Evolutionary conservation across 2,329 filamentous ascomycete genomes (phyloP).

Genomic region (Trichoderma sp.): DNA sequence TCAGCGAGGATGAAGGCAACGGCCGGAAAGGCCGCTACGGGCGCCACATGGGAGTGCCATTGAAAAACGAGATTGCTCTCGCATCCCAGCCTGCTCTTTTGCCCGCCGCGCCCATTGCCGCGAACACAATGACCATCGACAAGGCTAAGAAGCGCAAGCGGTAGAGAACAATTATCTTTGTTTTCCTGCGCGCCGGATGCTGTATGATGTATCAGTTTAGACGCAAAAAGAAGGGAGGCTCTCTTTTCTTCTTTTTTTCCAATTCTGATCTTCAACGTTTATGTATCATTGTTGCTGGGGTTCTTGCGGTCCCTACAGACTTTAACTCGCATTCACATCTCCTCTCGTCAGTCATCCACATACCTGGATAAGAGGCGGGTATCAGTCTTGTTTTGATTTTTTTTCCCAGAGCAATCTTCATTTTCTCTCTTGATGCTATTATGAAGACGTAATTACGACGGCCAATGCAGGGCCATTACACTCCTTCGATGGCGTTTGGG

Average conservation of each 20-base stretch:
- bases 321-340: neutral
- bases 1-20: slow-evolving; percentile 97
- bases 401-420: slow-evolving; percentile 18
- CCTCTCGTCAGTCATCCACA: neutral
- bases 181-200: slow-evolving; percentile 4
- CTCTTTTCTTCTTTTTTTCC: neutral
- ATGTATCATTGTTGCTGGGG: slow-evolving; percentile 7
- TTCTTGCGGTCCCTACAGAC: slow-evolving; percentile 22
- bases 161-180: slow-evolving; percentile 40
- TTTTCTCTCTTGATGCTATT: slow-evolving; percentile 29
- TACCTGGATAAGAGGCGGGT: neutral
- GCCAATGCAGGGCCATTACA: slow-evolving; percentile 43
- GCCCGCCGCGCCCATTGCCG: slow-evolving; percentile 50
- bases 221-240: neutral
- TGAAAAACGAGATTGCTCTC: slow-evolving; percentile 57
- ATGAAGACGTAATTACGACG: slow-evolving; percentile 48
- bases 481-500: slow-evolving; percentile 44
- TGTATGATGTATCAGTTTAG: slow-evolving; percentile 16
- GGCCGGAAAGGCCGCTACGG: slow-evolving; percentile 92
- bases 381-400: slow-evolving; percentile 20
- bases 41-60: slow-evolving; percentile 70
- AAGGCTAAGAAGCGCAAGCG: slow-evolving; percentile 67
- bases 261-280: neutral
- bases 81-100: slow-evolving; percentile 46
- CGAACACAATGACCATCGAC: slow-evolving; percentile 44